phyloP scores from a whole-genome alignment of 495 filamentous ascomycete genomes.

The Talaromyces adpressus region DNA sequence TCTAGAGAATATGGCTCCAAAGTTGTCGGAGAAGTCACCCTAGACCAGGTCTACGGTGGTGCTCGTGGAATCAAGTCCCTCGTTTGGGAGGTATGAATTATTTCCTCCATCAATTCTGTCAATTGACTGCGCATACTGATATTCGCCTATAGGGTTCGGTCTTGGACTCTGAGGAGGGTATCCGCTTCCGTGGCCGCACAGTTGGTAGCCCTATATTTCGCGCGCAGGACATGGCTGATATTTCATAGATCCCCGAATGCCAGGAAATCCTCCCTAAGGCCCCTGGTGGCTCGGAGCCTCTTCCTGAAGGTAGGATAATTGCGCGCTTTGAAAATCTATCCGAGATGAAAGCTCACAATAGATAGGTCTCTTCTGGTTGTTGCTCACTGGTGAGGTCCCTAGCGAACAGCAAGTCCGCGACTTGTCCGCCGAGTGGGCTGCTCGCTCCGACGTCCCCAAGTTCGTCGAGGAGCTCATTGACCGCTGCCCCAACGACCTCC shows the following conservation, averaged over 20 bases:
- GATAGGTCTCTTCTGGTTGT: constrained; percentile 95
- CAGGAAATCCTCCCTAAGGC: constrained; percentile 95
- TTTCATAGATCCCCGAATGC: constrained; percentile 81
- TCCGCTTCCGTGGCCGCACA: constrained; percentile 96
- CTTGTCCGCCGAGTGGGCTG: constrained; percentile 97
- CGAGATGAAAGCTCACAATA: constrained; percentile 15
- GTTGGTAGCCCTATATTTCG: constrained; percentile 28
- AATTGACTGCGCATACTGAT: constrained; percentile 5
- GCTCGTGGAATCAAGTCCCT: constrained; percentile 97
- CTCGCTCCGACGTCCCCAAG: constrained; percentile 90
- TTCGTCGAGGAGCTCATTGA: constrained; percentile 99
- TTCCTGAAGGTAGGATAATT: constrained; percentile 68
- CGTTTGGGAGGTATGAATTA: constrained; percentile 76
- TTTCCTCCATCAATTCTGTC: neutral
- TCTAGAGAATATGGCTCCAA: constrained; percentile 84
- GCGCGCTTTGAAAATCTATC: neutral
- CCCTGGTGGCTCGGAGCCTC: constrained; percentile 88
- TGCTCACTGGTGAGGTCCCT: constrained; percentile 94
- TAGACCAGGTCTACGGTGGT: constrained; percentile 99
- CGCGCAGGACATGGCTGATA: constrained; percentile 14
- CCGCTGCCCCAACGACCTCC: constrained; percentile 95
- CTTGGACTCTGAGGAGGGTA: constrained; percentile 96
- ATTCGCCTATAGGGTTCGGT: constrained; percentile 66
- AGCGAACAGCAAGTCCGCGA: constrained; percentile 96
- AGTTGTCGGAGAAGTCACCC: constrained; percentile 93